Evolutionary conservation across 768 basidiomycete species (phyloP), one percentile per base, ranked within the genome.

Genomic region (Boletus subparvulus): DNA sequence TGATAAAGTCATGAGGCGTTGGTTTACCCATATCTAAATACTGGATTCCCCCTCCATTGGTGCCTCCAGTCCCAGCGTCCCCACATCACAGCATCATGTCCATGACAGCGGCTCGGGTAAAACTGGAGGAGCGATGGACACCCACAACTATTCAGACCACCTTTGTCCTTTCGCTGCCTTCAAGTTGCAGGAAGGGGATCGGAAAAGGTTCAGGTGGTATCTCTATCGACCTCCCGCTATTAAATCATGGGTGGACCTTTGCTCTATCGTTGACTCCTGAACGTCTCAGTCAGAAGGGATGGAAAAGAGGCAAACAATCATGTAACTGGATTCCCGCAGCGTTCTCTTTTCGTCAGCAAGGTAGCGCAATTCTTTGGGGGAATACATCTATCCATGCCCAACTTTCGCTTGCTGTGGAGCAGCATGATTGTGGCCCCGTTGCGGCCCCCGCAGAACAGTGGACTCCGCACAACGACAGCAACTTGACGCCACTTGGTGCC

Each of bases 61-160:
- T n/a, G 4, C 35, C 35, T 16, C 14, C 14, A 1, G 13, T 32
- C 30, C n/a, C 13, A 32, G 4, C 13, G n/a, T 47, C 32, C 19
- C 17, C 13, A 16, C 11, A 52, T 40, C 53, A 26, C 48, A 53
- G 5, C 43, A 17, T 19, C 51, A 56, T 54, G 44, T 3, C 53
- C 17, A 16, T 55, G 32, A 40, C 9, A 16, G 62, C 36, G 13
- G 3, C n/a, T n/a, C n/a, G n/a, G n/a, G n/a, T n/a, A n/a, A n/a
- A n/a, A 36, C 40, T 61, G 3, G 55, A 62, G 30, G 65, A 66
- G 30, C 55, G 30, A 32, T 60, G 65, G 66, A 52, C 57, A 16
- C 46, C 51, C 4, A 57, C 63, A 3, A 45, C 50, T 7, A 44
- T 68, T 7, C 43, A 62, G 19, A 46, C 52, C 3, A 17, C 41